These are phyloP conservation scores for Boletus putidus DNA, from an alignment of 1,284 basidiomycete genomes.

Conservation along the genomic window DNA sequence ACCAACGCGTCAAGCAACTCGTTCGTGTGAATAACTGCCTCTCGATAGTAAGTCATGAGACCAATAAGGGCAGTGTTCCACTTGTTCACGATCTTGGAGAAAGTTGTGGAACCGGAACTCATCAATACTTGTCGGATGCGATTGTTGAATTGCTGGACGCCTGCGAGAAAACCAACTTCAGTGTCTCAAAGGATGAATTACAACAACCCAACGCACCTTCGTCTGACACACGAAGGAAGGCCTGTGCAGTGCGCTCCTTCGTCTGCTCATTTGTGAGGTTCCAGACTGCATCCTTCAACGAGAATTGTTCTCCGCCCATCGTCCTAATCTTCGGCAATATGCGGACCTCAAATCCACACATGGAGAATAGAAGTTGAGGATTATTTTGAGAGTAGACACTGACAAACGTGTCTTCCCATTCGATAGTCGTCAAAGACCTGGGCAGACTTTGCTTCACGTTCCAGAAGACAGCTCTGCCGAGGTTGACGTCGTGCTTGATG, in stretches of 20 bases:
- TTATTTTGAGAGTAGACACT: slow-evolving; percentile 98
- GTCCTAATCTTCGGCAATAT: slow-evolving; percentile 96
- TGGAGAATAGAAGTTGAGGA: slow-evolving; percentile 96
- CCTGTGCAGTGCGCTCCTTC: slow-evolving; percentile 97
- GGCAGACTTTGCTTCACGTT: slow-evolving; percentile 98
- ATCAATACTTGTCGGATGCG: slow-evolving; percentile 96
- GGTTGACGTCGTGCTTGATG: slow-evolving; percentile 99
- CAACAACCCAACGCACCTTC: slow-evolving; percentile 54
- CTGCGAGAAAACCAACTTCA: slow-evolving; percentile 41
- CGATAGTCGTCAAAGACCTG: slow-evolving; percentile 95
- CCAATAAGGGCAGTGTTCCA: slow-evolving; percentile 97
- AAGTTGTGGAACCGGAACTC: slow-evolving; percentile 98
- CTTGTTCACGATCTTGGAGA: slow-evolving; percentile 99
- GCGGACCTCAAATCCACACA: slow-evolving; percentile 97
- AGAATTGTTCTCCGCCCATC: slow-evolving; percentile 94
- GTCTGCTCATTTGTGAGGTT: slow-evolving; percentile 94
- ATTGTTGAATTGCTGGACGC: slow-evolving; percentile 95
- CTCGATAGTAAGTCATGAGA: slow-evolving; percentile 97
- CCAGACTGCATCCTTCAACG: slow-evolving; percentile 96
- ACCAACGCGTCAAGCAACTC: slow-evolving; percentile 93
- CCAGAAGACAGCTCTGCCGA: slow-evolving; percentile 98
- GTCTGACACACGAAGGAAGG: slow-evolving; percentile 96
- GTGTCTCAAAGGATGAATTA: slow-evolving; percentile 13
- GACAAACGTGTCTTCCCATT: slow-evolving; percentile 97
- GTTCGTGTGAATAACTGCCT: slow-evolving; percentile 98